phyloP scores from a whole-genome alignment of 2,329 filamentous ascomycete genomes.

The Alternaria infectoria region DNA sequence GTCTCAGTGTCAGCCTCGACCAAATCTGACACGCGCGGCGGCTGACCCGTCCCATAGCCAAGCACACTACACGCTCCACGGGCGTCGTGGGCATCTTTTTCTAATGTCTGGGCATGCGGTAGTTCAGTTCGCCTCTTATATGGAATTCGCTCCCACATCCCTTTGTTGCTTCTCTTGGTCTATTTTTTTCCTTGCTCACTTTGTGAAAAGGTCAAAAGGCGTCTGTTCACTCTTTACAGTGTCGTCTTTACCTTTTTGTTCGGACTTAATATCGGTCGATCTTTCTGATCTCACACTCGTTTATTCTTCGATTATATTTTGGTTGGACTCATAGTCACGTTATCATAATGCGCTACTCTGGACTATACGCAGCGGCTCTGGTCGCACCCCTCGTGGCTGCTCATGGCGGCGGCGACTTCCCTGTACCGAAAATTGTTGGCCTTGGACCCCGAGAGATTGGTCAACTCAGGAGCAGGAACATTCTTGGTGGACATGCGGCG shows the following conservation, averaged over 20 bases:
- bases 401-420: conserved; percentile 32
- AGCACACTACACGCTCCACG: conserved; percentile 11
- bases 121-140: conserved; percentile 5
- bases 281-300: conserved; percentile 3
- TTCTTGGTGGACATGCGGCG: conserved; percentile 22
- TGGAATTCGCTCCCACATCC: background rate
- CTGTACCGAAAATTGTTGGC: conserved; percentile 43
- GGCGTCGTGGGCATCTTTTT: conserved; percentile 1
- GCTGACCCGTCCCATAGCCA: conserved; percentile 14
- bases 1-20: background rate
- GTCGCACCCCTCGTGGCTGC: conserved; percentile 41
- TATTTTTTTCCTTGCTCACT: conserved; percentile 15
- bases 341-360: conserved; percentile 40
- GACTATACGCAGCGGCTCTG: conserved; percentile 34
- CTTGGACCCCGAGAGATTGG: conserved; percentile 27
- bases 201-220: conserved; percentile 9
- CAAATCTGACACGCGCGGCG: conserved; percentile 12
- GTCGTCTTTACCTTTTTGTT: conserved; percentile 1
- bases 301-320: background rate
- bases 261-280: conserved; percentile 11
- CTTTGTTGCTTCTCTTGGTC: background rate
- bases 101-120: conserved; percentile 7
- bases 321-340: background rate
- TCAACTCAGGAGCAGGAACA: conserved; percentile 33
- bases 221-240: conserved; percentile 23